These are phyloP conservation scores for Penicillium argentinense DNA, from an alignment of 495 filamentous ascomycete genomes.

Conservation along the genomic window DNA sequence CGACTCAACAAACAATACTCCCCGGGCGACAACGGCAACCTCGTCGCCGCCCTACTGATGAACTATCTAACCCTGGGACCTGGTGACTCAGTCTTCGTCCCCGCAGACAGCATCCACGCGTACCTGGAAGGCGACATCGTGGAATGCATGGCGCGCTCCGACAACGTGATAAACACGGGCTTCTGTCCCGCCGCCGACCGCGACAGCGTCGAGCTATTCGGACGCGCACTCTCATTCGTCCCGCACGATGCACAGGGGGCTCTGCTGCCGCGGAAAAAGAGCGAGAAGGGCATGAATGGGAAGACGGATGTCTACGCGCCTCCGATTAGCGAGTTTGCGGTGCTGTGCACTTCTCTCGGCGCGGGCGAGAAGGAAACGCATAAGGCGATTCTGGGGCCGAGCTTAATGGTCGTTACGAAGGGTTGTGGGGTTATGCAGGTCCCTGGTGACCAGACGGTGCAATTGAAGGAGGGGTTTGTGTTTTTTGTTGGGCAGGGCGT, in stretches of 20 bases:
- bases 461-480: conserved; percentile 61
- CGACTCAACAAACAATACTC: conserved; percentile 67
- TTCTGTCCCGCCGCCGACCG: conserved; percentile 68
- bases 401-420: conserved; percentile 62
- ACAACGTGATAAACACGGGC: conserved; percentile 75
- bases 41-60: conserved; percentile 67
- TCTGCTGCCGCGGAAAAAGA: conserved; percentile 47
- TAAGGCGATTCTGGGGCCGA: conserved; percentile 57
- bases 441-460: conserved; percentile 45
- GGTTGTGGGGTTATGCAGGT: conserved; percentile 60
- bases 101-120: conserved; percentile 76
- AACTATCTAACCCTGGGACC: conserved; percentile 68
- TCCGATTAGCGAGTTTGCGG: conserved; percentile 71
- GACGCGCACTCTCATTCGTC: conserved; percentile 57
- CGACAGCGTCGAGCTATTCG: conserved; percentile 63
- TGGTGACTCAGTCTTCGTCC: conserved; percentile 71
- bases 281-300: conserved; percentile 53
- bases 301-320: conserved; percentile 64
- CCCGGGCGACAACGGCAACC: conserved; percentile 51
- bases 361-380: conserved; percentile 59
- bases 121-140: conserved; percentile 79
- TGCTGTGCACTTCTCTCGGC: conserved; percentile 59
- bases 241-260: conserved; percentile 57
- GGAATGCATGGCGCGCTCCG: conserved; percentile 81
- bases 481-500: conserved; percentile 68